Base-by-base conservation (phyloP, 768 basidiomycete species). In the Saitozyma podzolica region DNA sequence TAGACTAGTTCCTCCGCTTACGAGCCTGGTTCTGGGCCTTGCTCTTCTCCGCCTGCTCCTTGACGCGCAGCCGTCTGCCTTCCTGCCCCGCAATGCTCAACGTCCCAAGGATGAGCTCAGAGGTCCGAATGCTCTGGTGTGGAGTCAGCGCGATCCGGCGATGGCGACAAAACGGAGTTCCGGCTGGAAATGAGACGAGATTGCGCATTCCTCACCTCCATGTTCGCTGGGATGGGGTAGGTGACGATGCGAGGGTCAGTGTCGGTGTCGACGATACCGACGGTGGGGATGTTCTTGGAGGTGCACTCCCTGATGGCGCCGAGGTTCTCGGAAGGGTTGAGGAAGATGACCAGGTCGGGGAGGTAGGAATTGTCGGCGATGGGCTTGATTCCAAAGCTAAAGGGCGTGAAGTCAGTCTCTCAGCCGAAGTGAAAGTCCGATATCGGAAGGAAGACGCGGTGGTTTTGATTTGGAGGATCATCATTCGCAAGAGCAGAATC, bases 141-240 rank as follows among this genome's bases (percentile, higher is more conserved):
- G 5, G 29, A 5, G 29, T 29, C 9, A 54, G n/a, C 43, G 42
- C 47, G 20, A 59, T 41, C 49, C 37, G 16, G 16, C 37, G 39
- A 40, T 53, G n/a, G 3, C 9, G 50, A 19, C 10, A 41, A 10
- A 40, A 4, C 20, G 57, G 20, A 40, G 40, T 29, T 29, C 29
- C 29, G 29, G 5, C 29, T 5, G 49, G 6, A 37, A 39, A 50
- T 19, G 43, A 65, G 29, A 50, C 11, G 43, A 65, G 29, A 5
- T 29, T 5, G 5, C 29, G 29, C 29, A 29, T 29, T 5, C 2
- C 79, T 70, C 61, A 79, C 79, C 81, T 99, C 96, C 81, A 95
- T 92, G 79, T 98, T 99, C n/a, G 91, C 93, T 0, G 93, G 94
- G 74, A 99, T 97, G 49, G 96, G 89, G 79, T 96, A 98, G 85